Base-by-base conservation (phyloP, 371 early-diverging fungal genomes). In the Capniomyces stellatus region DNA sequence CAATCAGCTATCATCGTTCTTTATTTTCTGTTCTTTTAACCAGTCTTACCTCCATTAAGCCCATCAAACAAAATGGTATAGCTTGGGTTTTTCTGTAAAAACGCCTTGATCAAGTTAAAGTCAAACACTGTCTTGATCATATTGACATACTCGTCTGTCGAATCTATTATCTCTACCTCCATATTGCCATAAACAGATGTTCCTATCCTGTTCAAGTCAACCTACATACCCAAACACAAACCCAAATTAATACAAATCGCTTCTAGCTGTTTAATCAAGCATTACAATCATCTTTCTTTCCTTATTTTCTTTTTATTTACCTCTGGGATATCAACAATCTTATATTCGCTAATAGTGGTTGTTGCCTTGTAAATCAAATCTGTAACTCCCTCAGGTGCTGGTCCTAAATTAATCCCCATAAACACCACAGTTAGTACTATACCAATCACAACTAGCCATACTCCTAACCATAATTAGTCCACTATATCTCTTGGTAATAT, bases 381-480 rank as follows among this genome's bases (percentile, higher is more conserved):
- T 13, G 97, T 97, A 44, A 97, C 79, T 28, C 68, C 64, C 67
- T 97, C 97, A 22, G 93, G 92, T 31, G 97, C 97, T 27, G 97
- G 94, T 18, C 87, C 35, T 35, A 35, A 10, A 10, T 15, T 10
- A 35, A 15, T 35, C 10, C 15, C 6, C 35, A 35, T 6, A 10
- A 35, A 35, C 6, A 35, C 10, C 35, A 10, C 35, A 15, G 35
- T 35, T n/a, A n/a, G n/a, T n/a, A n/a, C n/a, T n/a, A n/a, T n/a
- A n/a, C n/a, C n/a, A n/a, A n/a, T n/a, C n/a, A n/a, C n/a, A n/a
- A n/a, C n/a, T n/a, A n/a, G n/a, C n/a, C n/a, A n/a, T n/a, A n/a
- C n/a, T n/a, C n/a, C n/a, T n/a, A n/a, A n/a, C n/a, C n/a, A n/a
- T n/a, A n/a, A n/a, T n/a, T n/a, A n/a, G n/a, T n/a, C n/a, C n/a